Conservation (phyloP, 192 early-diverging fungal species). For the Coemansia sp. region DNA sequence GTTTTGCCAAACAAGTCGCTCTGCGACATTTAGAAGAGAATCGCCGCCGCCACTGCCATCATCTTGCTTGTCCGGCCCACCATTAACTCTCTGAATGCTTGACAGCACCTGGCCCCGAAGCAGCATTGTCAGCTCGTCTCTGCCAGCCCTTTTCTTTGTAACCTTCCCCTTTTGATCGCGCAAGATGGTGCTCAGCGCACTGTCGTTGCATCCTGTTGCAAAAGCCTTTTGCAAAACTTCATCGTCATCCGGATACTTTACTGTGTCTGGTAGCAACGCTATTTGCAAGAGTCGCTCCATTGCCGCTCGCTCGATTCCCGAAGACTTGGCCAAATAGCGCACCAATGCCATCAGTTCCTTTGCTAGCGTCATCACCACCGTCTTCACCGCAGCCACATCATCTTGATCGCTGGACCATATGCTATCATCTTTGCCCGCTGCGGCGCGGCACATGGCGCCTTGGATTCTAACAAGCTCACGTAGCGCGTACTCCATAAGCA, state of each 20-base stretch:
- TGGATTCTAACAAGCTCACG: slow-evolving; percentile 29
- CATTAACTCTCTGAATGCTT: neutral
- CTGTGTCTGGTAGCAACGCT: slow-evolving; percentile 7
- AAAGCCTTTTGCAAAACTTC: neutral
- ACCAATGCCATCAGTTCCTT: slow-evolving; percentile 24
- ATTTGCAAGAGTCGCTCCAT: slow-evolving; percentile 29
- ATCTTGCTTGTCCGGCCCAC: neutral
- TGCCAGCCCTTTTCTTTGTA: neutral
- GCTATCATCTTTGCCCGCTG: neutral
- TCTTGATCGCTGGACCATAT: neutral
- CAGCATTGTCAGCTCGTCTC: slow-evolving; percentile 10
- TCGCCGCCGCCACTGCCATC: neutral
- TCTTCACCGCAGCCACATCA: neutral
- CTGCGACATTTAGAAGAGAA: slow-evolving; percentile 12
- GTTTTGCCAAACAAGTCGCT: slow-evolving; percentile 50
- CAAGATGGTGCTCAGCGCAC: neutral
- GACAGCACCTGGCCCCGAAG: slow-evolving; percentile 25
- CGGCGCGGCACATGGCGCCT: slow-evolving; percentile 6
- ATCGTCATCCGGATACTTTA: neutral
- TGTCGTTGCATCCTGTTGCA: neutral
- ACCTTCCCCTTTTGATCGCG: neutral
- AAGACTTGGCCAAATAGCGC: neutral
- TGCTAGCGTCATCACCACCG: slow-evolving; percentile 15
- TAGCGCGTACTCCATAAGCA: slow-evolving; percentile 26
- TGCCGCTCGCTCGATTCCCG: slow-evolving; percentile 20